These are phyloP conservation scores for Fusarium dimerum DNA, from an alignment of 2,329 filamentous ascomycete genomes.

Conservation along the genomic window DNA sequence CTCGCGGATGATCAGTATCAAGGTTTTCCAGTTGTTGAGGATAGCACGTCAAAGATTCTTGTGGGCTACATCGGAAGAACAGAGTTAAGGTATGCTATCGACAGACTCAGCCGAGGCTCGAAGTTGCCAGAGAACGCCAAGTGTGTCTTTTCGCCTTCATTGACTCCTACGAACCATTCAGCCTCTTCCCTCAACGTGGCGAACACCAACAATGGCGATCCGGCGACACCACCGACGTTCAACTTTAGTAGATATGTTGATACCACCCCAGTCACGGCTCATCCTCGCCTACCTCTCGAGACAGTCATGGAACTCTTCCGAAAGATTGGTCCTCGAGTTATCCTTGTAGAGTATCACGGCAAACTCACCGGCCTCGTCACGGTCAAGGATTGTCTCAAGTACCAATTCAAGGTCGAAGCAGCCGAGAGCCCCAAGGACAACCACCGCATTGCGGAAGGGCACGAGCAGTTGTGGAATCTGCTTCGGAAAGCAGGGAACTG, in stretches of 20 bases:
- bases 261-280: constrained; percentile 83
- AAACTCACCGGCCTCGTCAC: constrained; percentile 84
- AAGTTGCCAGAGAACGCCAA: constrained; percentile 65
- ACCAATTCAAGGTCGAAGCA: constrained; percentile 94
- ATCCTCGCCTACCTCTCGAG: constrained; percentile 87
- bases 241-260: constrained; percentile 90
- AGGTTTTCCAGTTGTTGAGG: constrained; percentile 89
- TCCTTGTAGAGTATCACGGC: constrained; percentile 89
- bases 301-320: constrained; percentile 99
- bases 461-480: constrained; percentile 66
- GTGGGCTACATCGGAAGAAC: constrained; percentile 92
- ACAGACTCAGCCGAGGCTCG: constrained; percentile 73
- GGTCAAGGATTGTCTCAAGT: constrained; percentile 95
- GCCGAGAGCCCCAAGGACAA: constrained; percentile 71
- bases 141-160: constrained; percentile 69
- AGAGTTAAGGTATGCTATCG: constrained; percentile 87
- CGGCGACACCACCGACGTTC: constrained; percentile 51
- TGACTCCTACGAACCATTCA: constrained; percentile 19
- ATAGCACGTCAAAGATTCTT: constrained; percentile 67
- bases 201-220: constrained; percentile 10
- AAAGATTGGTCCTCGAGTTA: constrained; percentile 93
- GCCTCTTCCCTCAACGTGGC: constrained; percentile 36
- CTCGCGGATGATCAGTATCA: constrained; percentile 81
- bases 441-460: constrained; percentile 53
- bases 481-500: constrained; percentile 57